phyloP scores from a whole-genome alignment of 23 red algal genomes.

The Gracilariopsis chorda region DNA sequence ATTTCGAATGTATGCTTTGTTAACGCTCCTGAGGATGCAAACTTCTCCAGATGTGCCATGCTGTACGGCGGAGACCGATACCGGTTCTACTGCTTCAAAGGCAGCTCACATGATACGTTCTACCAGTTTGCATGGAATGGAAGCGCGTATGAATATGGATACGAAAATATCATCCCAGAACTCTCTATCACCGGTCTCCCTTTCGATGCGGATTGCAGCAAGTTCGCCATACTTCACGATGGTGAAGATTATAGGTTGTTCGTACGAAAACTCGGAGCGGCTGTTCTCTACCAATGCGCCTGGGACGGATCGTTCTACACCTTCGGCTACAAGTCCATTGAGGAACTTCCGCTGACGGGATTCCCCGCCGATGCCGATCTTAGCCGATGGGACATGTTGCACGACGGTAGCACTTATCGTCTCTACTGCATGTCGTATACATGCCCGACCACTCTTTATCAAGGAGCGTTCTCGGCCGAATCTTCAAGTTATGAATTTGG shows the following conservation, averaged over 20 bases:
- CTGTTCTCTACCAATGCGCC: background rate
- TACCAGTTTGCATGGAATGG: background rate
- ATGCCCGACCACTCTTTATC: background rate
- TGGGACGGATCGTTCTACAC: background rate
- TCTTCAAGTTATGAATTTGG: background rate
- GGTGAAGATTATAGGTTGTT: background rate
- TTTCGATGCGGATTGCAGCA: background rate
- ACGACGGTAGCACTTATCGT: background rate
- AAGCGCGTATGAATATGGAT: background rate
- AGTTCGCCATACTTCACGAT: background rate
- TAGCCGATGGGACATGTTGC: conserved; percentile 6
- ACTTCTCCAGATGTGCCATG: background rate
- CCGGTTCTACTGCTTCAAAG: conserved; percentile 13
- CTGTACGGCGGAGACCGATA: background rate
- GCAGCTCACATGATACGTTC: background rate
- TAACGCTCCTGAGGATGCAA: background rate
- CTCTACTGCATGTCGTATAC: background rate
- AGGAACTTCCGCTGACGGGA: background rate
- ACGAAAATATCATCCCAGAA: background rate
- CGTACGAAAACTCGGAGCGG: background rate
- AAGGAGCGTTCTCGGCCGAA: background rate
- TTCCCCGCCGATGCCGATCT: background rate
- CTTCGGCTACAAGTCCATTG: background rate
- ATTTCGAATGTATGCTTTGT: background rate
- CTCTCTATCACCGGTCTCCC: background rate